Conservation (phyloP, 2,329 filamentous ascomycete genomes). For the Aspergillus oerlinghausenensis region DNA sequence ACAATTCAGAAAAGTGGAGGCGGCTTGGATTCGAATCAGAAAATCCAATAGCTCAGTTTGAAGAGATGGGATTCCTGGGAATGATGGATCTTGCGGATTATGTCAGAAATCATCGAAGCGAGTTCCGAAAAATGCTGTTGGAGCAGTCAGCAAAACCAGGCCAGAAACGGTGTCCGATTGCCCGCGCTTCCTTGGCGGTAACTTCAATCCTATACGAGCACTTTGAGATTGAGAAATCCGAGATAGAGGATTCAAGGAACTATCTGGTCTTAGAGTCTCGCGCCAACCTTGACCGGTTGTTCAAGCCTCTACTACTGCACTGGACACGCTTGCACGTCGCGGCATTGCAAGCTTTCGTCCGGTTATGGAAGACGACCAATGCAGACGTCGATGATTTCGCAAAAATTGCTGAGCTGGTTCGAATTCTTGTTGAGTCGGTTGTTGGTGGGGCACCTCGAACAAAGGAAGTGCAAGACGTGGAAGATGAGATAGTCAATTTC, state of each 20-base stretch:
- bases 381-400: conserved; percentile 84
- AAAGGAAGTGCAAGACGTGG: conserved; percentile 79
- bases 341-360: conserved; percentile 79
- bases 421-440: conserved; percentile 85
- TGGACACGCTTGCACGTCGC: conserved; percentile 89
- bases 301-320: conserved; percentile 81
- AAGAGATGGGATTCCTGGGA: conserved; percentile 78
- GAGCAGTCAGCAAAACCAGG: conserved; percentile 75
- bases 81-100: conserved; percentile 98
- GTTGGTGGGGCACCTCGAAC: conserved; percentile 76
- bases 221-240: conserved; percentile 85
- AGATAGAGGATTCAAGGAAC: conserved; percentile 70
- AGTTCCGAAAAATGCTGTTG: conserved; percentile 83
- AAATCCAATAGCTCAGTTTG: conserved; percentile 80
- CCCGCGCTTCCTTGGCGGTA: conserved; percentile 77
- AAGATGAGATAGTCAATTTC: conserved; percentile 82
- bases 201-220: conserved; percentile 90
- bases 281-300: conserved; percentile 78
- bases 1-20: conserved; percentile 90
- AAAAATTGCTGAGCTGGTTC: conserved; percentile 85
- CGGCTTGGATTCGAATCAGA: conserved; percentile 88
- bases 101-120: conserved; percentile 84
- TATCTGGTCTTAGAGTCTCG: conserved; percentile 70
- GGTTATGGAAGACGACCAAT: conserved; percentile 86
- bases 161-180: conserved; percentile 76